Evolutionary conservation across 1,284 basidiomycete genomes (phyloP).

Genomic region (Cutaneotrichosporon dermatis): DNA sequence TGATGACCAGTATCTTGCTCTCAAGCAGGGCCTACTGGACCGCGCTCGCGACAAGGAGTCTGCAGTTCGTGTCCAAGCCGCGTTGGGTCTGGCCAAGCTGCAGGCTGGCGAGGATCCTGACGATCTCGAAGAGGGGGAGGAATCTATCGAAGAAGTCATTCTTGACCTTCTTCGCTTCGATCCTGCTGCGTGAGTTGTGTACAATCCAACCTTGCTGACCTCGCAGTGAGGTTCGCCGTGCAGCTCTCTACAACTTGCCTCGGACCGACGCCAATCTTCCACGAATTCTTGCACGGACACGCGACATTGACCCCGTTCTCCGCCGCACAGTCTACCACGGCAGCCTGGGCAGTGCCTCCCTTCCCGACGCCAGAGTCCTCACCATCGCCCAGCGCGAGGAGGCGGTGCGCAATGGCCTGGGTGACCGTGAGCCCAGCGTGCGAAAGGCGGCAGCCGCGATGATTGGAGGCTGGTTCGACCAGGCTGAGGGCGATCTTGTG

Average conservation of each 20-base stretch:
- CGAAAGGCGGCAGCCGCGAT: conserved; percentile 72
- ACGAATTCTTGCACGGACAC: conserved; percentile 69
- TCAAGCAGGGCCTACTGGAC: conserved; percentile 68
- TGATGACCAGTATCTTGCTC: conserved; percentile 70
- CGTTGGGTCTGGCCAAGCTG: conserved; percentile 78
- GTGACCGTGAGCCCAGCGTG: conserved; percentile 81
- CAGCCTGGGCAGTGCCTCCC: conserved; percentile 54
- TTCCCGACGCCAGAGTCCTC: conserved; percentile 65
- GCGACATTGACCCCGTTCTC: conserved; percentile 77
- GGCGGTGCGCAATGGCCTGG: conserved; percentile 73
- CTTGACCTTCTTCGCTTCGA: conserved; percentile 72
- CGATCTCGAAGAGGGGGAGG: conserved; percentile 62
- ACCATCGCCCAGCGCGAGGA: conserved; percentile 72
- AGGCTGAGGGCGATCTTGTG: conserved; percentile 53
- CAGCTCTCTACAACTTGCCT: conserved; percentile 75
- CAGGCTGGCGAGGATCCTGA: conserved; percentile 69
- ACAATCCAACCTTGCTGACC: not conserved
- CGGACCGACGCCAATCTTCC: conserved; percentile 61
- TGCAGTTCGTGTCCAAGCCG: conserved; percentile 75
- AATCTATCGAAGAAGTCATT: conserved; percentile 63
- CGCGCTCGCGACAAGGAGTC: conserved; percentile 82
- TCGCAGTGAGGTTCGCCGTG: conserved; percentile 73
- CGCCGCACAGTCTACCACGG: conserved; percentile 75
- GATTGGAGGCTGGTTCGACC: conserved; percentile 71
- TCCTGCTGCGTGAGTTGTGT: conserved; percentile 63